Conservation (phyloP, 2,329 filamentous ascomycete genomes). For the Apiospora koreana region DNA sequence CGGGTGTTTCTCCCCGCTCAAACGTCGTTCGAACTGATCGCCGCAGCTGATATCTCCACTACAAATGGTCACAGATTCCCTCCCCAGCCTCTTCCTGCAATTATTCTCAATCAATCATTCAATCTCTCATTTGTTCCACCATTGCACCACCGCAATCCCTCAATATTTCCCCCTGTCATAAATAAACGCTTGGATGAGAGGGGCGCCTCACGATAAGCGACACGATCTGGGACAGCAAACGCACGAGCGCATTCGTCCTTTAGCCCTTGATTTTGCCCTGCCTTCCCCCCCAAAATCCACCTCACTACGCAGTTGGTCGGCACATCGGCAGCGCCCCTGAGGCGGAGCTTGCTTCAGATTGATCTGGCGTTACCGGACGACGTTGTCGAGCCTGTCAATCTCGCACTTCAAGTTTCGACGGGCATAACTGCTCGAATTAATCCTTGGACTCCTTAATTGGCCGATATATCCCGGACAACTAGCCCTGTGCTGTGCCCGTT, state of each 20-base stretch:
- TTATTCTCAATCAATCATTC: constrained; percentile 1
- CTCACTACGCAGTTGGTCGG: neutral
- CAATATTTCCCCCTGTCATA: neutral
- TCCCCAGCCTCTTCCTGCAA: neutral
- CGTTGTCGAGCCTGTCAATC: neutral
- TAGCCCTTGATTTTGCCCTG: neutral
- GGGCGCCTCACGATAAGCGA: constrained; percentile 1
- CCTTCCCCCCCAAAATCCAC: neutral
- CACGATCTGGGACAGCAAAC: constrained; percentile 2
- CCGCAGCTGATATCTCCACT: constrained; percentile 1
- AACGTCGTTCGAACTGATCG: neutral
- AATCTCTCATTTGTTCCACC: neutral
- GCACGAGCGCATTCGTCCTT: neutral
- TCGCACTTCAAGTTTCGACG: neutral
- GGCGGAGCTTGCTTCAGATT: constrained; percentile 8
- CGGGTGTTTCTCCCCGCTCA: neutral
- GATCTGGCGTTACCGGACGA: neutral
- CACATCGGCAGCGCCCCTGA: neutral
- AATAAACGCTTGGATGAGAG: neutral
- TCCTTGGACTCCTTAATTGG: neutral
- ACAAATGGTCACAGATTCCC: constrained; percentile 5
- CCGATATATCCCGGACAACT: neutral
- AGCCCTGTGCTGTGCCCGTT: neutral
- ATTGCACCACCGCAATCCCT: no score
- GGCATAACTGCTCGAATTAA: neutral